These are phyloP conservation scores for Nepenthes mirabilis DNA, from an alignment of 148 eudicot genomes.

Conservation along the genomic window DNA sequence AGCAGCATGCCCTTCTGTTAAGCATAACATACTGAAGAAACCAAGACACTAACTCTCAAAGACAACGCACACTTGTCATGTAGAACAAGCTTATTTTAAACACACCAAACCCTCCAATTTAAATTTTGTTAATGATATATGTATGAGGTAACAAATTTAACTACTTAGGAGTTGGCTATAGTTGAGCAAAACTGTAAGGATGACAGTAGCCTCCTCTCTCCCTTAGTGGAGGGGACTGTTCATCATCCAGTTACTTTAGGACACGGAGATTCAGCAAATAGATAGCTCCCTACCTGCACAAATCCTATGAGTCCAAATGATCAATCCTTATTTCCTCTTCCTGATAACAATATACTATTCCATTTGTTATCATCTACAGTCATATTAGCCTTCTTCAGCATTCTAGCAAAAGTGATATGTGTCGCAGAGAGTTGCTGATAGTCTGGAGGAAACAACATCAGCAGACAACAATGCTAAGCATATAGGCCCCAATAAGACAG, in stretches of 20 bases:
- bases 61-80: not conserved
- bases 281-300: conserved; percentile 27
- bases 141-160: not conserved
- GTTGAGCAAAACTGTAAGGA: conserved; percentile 17
- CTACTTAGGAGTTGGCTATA: no score
- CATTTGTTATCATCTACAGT: not conserved
- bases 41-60: not conserved
- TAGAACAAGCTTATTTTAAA: no score
- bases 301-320: conserved; percentile 13
- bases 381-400: not conserved
- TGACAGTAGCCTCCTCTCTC: conserved; percentile 59
- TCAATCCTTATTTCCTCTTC: not conserved
- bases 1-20: no score
- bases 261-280: conserved; percentile 29
- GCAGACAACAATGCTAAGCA: no score
- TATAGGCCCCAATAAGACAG: no score
- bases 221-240: conserved; percentile 52
- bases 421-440: no score
- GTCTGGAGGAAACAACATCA: no score
- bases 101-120: not conserved
- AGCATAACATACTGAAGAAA: no score
- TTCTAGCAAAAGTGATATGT: not conserved
- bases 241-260: conserved; percentile 44
- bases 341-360: not conserved
- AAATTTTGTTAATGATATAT: not conserved